Percentiles rank a stretch among this genome's conserved stretches.
These are phyloP conservation scores for rapeseed (Brassica napus) DNA, from an alignment of 345 rosid genomes.

Conservation along the genomic window Da-Ae NC_063442.1:7439001-7439500, in stretches of 20 bases:
- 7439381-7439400: background rate
- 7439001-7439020: background rate
- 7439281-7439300: conserved; percentile 88
- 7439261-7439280: conserved; percentile 19
- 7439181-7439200: conserved; percentile 51
- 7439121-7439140: conserved; percentile 96
- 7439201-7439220: background rate
- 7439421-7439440: background rate
- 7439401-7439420: background rate
- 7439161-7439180: conserved; percentile 82
- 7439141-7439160: conserved; percentile 79
- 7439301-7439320: conserved; percentile 94
- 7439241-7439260: conserved; percentile 26
- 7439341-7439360: conserved; percentile 52
- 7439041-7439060: background rate
- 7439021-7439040: background rate
- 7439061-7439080: conserved; percentile 59
- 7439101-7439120: conserved; percentile 93
- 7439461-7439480: background rate
- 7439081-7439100: conserved; percentile 89
- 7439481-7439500: conserved; percentile 7
- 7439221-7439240: background rate
- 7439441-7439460: background rate
- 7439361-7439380: conserved; percentile 20
- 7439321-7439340: conserved; percentile 91